Evolutionary conservation across 495 filamentous ascomycete species (phyloP).

Genomic region (Penicillium pancosmium): DNA sequence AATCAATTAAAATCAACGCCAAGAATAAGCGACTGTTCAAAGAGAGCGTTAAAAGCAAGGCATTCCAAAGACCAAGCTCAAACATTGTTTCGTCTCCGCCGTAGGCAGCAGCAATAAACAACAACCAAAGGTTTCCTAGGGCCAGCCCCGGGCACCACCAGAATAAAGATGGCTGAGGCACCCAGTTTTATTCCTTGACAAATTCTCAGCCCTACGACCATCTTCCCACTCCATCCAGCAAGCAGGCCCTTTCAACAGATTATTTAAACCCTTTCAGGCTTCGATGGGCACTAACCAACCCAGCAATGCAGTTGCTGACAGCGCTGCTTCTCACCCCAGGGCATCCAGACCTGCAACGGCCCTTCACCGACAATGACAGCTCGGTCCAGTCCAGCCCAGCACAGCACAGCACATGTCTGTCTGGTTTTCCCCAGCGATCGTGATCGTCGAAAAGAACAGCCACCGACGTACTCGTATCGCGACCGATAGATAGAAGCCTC

Average conservation of each 20-base stretch:
- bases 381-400: background rate
- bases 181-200: background rate
- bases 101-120: slow-evolving; percentile 6
- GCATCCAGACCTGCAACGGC: background rate
- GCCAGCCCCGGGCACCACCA: background rate
- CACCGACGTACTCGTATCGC: slow-evolving; percentile 2
- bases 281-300: slow-evolving; percentile 2
- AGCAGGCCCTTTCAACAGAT: background rate
- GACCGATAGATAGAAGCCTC: background rate
- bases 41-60: too few species aligned
- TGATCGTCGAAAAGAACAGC: slow-evolving; percentile 1
- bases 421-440: background rate
- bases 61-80: too few species aligned
- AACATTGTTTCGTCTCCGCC: background rate
- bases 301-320: slow-evolving; percentile 1
- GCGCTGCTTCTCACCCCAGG: background rate
- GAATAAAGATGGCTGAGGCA: background rate
- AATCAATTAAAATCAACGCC: too few species aligned
- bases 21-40: background rate
- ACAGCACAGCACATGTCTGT: background rate
- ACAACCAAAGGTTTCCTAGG: background rate
- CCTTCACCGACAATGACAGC: slow-evolving; percentile 1
- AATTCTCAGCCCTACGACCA: background rate
- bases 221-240: background rate
- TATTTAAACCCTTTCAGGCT: background rate